Conservation (phyloP, 805 yeast species). For the Starmerella floris region DNA sequence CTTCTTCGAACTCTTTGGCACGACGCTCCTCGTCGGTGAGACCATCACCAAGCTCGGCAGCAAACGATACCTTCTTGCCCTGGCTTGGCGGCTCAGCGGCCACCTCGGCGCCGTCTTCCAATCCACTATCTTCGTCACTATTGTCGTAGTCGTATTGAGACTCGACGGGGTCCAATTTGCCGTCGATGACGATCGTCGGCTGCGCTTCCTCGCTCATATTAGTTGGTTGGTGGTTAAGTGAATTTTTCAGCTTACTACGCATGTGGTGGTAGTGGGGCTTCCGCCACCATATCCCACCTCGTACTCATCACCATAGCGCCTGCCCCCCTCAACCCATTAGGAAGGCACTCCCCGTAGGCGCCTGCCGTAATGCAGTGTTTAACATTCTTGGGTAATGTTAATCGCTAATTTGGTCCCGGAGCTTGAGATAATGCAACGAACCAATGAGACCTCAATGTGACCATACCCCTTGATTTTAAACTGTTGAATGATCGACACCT, state of each 20-base stretch:
- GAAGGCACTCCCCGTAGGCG: too few relatives aligned
- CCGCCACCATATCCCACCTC: too few relatives aligned
- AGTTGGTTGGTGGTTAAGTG: conserved; percentile 1
- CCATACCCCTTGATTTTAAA: too few relatives aligned
- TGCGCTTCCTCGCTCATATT: conserved; percentile 27
- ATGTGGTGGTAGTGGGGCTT: neutral
- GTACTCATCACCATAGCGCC: too few relatives aligned
- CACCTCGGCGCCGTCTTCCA: conserved; percentile 17
- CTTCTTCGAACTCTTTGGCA: conserved; percentile 81
- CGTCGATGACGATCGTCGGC: conserved; percentile 71
- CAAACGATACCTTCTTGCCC: conserved; percentile 64
- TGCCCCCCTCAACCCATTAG: too few relatives aligned
- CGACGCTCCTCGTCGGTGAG: conserved; percentile 60
- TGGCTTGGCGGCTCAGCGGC: conserved; percentile 9
- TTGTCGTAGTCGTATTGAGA: conserved; percentile 34
- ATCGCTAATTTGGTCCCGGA: too few relatives aligned
- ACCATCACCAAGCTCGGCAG: conserved; percentile 44
- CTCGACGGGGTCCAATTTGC: conserved; percentile 36
- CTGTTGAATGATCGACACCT: too few relatives aligned
- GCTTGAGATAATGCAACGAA: too few relatives aligned
- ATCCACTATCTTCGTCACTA: conserved; percentile 27
- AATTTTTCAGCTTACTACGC: conserved; percentile 13
- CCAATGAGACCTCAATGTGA: too few relatives aligned
- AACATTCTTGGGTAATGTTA: too few relatives aligned
- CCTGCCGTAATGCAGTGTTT: too few relatives aligned